phyloP scores from a whole-genome alignment of 495 filamentous ascomycete species.

The Eremomyces bilateralis region DNA sequence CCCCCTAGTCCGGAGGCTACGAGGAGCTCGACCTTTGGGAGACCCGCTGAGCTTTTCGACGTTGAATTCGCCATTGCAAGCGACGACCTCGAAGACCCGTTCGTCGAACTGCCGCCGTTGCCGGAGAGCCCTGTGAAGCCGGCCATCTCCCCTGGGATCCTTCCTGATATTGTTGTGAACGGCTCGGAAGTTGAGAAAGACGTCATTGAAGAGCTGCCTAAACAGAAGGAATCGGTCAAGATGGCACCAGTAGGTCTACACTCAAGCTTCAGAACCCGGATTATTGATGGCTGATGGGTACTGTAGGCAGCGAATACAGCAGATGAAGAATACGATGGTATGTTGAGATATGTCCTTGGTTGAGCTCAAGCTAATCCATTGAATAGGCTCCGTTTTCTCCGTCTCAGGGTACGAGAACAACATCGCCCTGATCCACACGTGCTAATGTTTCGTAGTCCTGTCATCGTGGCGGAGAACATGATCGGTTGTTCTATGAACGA shows the following conservation, averaged over 20 bases:
- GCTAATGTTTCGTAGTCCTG: slow-evolving; percentile 40
- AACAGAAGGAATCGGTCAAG: slow-evolving; percentile 1
- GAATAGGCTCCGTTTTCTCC: slow-evolving; percentile 48
- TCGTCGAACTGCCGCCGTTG: not conserved
- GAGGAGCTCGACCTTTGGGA: no score
- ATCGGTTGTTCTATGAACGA: slow-evolving; percentile 99
- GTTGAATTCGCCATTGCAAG: slow-evolving; percentile 2
- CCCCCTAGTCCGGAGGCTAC: no score
- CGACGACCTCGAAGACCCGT: not conserved
- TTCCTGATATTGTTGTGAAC: not conserved
- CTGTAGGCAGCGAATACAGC: slow-evolving; percentile 8
- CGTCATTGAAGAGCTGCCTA: not conserved
- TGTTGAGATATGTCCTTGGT: slow-evolving; percentile 3
- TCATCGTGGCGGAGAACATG: slow-evolving; percentile 96
- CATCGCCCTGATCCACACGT: slow-evolving; percentile 8
- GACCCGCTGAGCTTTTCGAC: slow-evolving; percentile 3
- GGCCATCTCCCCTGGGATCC: not conserved
- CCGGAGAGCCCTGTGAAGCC: not conserved
- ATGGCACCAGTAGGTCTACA: slow-evolving; percentile 12
- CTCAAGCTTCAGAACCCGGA: not conserved
- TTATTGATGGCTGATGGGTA: slow-evolving; percentile 5
- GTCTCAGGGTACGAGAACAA: slow-evolving; percentile 44
- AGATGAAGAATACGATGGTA: slow-evolving; percentile 35
- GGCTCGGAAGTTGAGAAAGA: slow-evolving; percentile 1
- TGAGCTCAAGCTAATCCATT: slow-evolving; percentile 6